Conservation (phyloP, 2,329 filamentous ascomycete species). For the Diplodia corticola region DNA sequence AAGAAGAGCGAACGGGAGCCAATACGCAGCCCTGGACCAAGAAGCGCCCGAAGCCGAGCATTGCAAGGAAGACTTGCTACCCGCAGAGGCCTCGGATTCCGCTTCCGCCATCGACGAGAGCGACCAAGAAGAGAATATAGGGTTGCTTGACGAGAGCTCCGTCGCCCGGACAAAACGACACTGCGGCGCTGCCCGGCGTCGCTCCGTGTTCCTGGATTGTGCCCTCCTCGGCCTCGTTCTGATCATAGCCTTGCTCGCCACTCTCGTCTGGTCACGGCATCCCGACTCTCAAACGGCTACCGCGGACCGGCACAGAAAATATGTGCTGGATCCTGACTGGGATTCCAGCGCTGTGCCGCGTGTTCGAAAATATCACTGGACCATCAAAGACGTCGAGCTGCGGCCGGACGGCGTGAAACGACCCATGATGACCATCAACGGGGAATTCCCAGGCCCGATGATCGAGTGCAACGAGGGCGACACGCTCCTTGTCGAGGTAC, state of each 20-base stretch:
- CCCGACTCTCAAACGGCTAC: not conserved
- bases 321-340: slow-evolving; percentile 61
- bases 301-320: slow-evolving; percentile 26
- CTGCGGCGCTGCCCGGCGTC: slow-evolving; percentile 5
- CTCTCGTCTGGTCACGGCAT: not conserved
- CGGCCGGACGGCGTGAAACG: slow-evolving; percentile 59
- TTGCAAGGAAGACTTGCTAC: not conserved
- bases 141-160: not conserved
- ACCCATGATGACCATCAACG: slow-evolving; percentile 45
- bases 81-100: not conserved
- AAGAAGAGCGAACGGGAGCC: not conserved
- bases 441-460: slow-evolving; percentile 42
- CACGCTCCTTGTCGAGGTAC: slow-evolving; percentile 63
- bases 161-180: not conserved
- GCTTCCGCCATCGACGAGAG: not conserved
- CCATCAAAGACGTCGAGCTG: slow-evolving; percentile 56
- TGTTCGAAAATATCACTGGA: slow-evolving; percentile 62
- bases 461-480: slow-evolving; percentile 60
- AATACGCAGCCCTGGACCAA: not conserved
- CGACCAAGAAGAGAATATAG: not conserved
- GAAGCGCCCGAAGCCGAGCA: not conserved
- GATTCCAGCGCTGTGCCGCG: slow-evolving; percentile 52
- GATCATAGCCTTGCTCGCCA: not conserved
- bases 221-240: not conserved
- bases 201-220: not conserved